These are phyloP conservation scores for Fusarium sp. DNA, from an alignment of 2,329 filamentous ascomycete species.

Conservation along the genomic window DNA sequence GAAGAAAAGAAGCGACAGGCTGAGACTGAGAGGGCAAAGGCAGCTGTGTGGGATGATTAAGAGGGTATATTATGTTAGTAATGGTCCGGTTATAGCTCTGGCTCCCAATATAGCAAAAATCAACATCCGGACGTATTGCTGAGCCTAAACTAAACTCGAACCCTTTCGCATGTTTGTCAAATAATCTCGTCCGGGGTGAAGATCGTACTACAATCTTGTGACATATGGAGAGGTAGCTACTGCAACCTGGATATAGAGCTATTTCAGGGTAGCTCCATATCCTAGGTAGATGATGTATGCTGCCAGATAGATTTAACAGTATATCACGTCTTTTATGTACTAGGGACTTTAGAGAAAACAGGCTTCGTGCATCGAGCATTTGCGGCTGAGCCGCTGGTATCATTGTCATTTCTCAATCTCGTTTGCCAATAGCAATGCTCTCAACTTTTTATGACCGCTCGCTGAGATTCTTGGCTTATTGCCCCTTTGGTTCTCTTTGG, in stretches of 20 bases:
- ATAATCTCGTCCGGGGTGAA: no score
- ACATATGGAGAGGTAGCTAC: no score
- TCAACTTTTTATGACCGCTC: conserved; percentile 36
- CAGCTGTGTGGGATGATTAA: conserved; percentile 85
- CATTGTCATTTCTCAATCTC: conserved; percentile 44
- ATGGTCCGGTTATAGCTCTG: background rate
- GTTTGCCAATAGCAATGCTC: conserved; percentile 37
- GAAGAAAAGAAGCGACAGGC: conserved; percentile 69
- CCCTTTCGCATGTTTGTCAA: background rate
- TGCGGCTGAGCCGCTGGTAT: conserved; percentile 38
- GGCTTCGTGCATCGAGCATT: conserved; percentile 33
- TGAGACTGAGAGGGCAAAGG: conserved; percentile 79
- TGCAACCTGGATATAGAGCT: no score
- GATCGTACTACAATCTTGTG: no score
- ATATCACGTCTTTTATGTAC: background rate
- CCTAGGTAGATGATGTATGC: no score
- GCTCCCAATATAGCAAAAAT: background rate
- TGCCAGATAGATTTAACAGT: background rate
- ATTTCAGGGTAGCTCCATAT: no score
- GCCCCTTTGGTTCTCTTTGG: background rate
- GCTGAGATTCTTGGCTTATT: conserved; percentile 14
- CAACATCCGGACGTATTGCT: background rate
- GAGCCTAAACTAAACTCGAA: background rate
- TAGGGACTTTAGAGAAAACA: background rate
- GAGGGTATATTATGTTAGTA: background rate